Evolutionary conservation across 768 basidiomycete genomes (phyloP).

Genomic region (Termitomyces sp.): DNA sequence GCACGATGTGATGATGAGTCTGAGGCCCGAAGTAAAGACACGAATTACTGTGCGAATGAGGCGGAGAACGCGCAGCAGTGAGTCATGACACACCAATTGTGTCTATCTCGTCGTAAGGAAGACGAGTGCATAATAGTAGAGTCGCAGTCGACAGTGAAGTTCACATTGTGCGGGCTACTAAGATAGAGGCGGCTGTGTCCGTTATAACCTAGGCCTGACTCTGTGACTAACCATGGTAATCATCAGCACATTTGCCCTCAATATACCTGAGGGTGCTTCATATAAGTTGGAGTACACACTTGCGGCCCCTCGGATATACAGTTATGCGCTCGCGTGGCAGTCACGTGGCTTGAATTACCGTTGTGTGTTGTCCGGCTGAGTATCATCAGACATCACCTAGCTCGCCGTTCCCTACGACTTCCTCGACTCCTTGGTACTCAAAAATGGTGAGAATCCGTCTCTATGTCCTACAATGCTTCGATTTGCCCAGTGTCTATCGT

Average conservation of each 20-base stretch:
- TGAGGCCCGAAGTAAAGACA: neutral
- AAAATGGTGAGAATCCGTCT: constrained; percentile 17
- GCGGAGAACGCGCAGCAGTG: neutral
- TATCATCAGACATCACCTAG: constrained; percentile 7
- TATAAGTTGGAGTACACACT: too few relatives aligned
- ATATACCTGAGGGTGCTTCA: neutral
- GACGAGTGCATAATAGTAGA: neutral
- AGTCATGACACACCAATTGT: neutral
- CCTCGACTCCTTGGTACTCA: constrained; percentile 6
- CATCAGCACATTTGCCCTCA: neutral
- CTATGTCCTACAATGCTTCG: neutral
- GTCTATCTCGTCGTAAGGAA: neutral
- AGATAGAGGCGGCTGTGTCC: neutral
- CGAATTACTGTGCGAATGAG: neutral
- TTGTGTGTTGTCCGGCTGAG: constrained; percentile 1
- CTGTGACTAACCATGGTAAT: neutral
- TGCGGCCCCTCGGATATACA: neutral
- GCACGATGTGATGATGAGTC: neutral
- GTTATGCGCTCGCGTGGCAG: constrained; percentile 7
- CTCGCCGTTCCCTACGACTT: constrained; percentile 13
- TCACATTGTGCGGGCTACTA: too few relatives aligned
- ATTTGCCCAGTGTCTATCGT: constrained; percentile 1
- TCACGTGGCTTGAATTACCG: constrained; percentile 9
- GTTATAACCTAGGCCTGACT: neutral
- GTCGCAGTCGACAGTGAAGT: neutral